Base-by-base conservation (phyloP, 257 asterid genomes). In the Plectranthus barbatus region DNA sequence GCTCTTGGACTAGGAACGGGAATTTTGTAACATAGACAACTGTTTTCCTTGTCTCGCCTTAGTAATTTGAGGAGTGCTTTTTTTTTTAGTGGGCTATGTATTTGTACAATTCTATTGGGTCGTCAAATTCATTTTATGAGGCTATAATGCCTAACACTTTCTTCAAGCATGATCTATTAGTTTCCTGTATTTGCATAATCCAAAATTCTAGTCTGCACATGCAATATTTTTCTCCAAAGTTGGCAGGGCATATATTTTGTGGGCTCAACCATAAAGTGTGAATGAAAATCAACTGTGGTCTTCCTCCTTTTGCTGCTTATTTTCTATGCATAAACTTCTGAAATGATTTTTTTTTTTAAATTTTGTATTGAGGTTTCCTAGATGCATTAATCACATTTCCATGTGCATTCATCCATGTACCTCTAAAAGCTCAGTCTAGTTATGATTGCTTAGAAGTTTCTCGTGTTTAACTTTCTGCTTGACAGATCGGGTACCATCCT, bases 401-500 rank as follows among this genome's bases (percentile, higher is more conserved):
- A 23, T 48, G 9, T 9, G 44, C 44, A 45, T n/a, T 9, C 23
- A 56, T 57, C 6, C 34, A 36, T 53, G 51, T 9, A 73, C 39
- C 56, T 64, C 39, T 3, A 3, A 48, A 23, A 45, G 37, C 31
- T 47, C 6, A 33, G 42, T 39, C 50, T 5, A 36, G 41, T 36
- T 8, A 18, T 17, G 31, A 49, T 59, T 36, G 14, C 46, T 59
- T 11, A 14, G 13, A 42, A 40, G 36, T 19, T 65, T 57, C 24
- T 68, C 29, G 58, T 5, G 34, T 7, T 2, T 19, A 34, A 18
- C 15, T 60, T 14, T 52, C 41, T 73, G 56, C 65, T 73, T 63
- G 72, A 54, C 95, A 90, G 99, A 53, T 85, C 58, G 99, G 96
- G 0, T 90, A 93, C 78, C 99, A 93, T 76, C 99, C 99, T 21